A percentile compares a stretch with the other conserved stretches of the same genome.
These are phyloP conservation scores for Paecilomyces formosus DNA, from an alignment of 2,329 filamentous ascomycete species.

Conservation along the genomic window DNA sequence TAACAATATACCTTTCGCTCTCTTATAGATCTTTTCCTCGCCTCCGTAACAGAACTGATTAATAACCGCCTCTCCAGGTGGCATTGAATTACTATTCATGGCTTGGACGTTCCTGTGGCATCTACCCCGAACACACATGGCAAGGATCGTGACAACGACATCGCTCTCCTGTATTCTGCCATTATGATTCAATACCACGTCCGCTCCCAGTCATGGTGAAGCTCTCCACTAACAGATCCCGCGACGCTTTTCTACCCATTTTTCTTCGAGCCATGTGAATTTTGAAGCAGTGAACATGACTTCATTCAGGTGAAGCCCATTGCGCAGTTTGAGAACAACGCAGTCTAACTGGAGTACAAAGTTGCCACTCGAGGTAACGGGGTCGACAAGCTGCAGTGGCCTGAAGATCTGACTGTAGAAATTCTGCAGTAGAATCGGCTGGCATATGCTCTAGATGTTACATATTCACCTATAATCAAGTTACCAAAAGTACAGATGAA, in stretches of 20 bases:
- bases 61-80: neutral
- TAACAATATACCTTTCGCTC: neutral
- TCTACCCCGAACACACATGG: conserved; percentile 41
- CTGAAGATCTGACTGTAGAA: conserved; percentile 22
- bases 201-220: conserved; percentile 34
- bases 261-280: conserved; percentile 42
- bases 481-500: too few species aligned
- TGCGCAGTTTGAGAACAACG: conserved; percentile 28
- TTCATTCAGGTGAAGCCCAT: conserved; percentile 41
- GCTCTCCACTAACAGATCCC: conserved; percentile 21
- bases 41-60: neutral
- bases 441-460: too few species aligned
- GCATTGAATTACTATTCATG: conserved; percentile 39
- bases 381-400: conserved; percentile 43
- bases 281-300: conserved; percentile 17
- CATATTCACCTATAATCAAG: too few species aligned
- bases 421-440: neutral
- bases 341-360: conserved; percentile 38
- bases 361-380: conserved; percentile 47
- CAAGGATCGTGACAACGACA: conserved; percentile 40
- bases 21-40: neutral
- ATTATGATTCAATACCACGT: conserved; percentile 44
- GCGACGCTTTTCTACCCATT: conserved; percentile 37
- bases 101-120: conserved; percentile 32
- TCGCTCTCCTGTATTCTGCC: conserved; percentile 40